Percentiles rank a stretch among this genome's conserved stretches.
Evolutionary conservation across 495 filamentous ascomycete species (phyloP).

Genomic region (Cercophora scortea): DNA sequence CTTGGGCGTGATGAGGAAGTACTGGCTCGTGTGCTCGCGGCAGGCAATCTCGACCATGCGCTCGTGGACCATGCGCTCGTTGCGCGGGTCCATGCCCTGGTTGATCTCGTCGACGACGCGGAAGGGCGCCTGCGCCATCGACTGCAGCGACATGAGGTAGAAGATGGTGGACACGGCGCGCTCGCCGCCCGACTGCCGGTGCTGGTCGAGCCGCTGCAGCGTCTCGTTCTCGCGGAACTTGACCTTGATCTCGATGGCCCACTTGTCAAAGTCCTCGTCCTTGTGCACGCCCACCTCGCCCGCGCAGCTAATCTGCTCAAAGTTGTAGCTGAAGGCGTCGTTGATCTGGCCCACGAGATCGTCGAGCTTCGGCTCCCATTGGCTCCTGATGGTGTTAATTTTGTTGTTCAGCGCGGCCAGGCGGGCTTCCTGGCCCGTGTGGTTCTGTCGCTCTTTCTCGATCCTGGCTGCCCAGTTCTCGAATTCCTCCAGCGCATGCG

Average conservation of each 20-base stretch:
- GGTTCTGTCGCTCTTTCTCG: slow-evolving; percentile 30
- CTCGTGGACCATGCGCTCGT: slow-evolving; percentile 95
- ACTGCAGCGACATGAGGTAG: slow-evolving; percentile 97
- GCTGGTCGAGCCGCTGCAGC: slow-evolving; percentile 75
- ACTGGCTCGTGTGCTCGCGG: slow-evolving; percentile 57
- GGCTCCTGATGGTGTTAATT: slow-evolving; percentile 46
- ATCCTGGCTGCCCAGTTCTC: slow-evolving; percentile 57
- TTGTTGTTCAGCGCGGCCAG: slow-evolving; percentile 48
- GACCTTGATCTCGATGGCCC: slow-evolving; percentile 89
- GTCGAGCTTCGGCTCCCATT: slow-evolving; percentile 85
- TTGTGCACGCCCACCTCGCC: slow-evolving; percentile 80
- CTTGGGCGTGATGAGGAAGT: slow-evolving; percentile 99
- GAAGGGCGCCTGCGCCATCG: slow-evolving; percentile 92
- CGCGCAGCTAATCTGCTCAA: slow-evolving; percentile 90
- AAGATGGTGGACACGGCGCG: slow-evolving; percentile 96
- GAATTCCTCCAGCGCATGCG: slow-evolving; percentile 67
- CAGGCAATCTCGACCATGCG: slow-evolving; percentile 95
- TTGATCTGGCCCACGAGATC: slow-evolving; percentile 71
- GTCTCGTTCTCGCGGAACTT: slow-evolving; percentile 84
- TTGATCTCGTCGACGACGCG: slow-evolving; percentile 99
- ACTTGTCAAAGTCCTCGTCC: slow-evolving; percentile 82
- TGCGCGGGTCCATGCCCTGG: slow-evolving; percentile 97
- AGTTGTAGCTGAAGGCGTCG: slow-evolving; percentile 81
- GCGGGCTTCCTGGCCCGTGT: slow-evolving; percentile 32
- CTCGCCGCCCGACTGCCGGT: slow-evolving; percentile 94